phyloP scores from a whole-genome alignment of 495 filamentous ascomycete genomes.

The Achaetomiella virescens region DNA sequence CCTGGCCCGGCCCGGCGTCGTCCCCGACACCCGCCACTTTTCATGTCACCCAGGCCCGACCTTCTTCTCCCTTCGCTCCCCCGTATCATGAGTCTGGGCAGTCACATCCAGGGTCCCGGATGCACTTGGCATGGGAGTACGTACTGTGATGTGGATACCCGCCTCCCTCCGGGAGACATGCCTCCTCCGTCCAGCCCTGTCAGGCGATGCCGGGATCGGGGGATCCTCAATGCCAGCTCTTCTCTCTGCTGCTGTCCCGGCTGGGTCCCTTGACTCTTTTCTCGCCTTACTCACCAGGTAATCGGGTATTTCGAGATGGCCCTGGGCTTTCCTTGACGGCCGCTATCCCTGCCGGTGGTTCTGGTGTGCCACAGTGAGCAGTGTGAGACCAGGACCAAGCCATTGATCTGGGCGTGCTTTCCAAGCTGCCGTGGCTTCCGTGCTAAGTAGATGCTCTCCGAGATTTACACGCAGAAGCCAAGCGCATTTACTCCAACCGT shows the following conservation, averaged over 20 bases:
- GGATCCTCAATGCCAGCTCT: neutral
- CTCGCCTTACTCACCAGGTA: neutral
- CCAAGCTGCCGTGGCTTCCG: no score
- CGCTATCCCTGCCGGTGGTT: no score
- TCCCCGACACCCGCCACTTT: neutral
- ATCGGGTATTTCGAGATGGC: neutral
- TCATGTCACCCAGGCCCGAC: neutral
- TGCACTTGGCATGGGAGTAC: constrained; percentile 8
- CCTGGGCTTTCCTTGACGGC: no score
- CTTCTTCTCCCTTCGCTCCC: neutral
- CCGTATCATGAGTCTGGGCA: constrained; percentile 1
- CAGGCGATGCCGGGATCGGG: constrained; percentile 9
- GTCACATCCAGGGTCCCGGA: constrained; percentile 6
- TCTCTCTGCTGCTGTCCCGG: neutral
- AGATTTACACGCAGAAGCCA: no score
- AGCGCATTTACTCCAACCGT: no score
- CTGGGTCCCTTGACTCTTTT: neutral
- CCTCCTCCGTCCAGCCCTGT: constrained; percentile 8
- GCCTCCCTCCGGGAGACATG: neutral
- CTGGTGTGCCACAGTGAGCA: no score
- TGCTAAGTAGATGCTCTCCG: no score
- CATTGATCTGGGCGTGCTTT: no score
- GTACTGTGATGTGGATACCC: constrained; percentile 13
- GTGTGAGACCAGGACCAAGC: no score
- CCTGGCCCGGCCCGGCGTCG: neutral